These are phyloP conservation scores for Aphanomyces invadans DNA, from an alignment of 352 stramenopile species.

Conservation along the genomic window DNA sequence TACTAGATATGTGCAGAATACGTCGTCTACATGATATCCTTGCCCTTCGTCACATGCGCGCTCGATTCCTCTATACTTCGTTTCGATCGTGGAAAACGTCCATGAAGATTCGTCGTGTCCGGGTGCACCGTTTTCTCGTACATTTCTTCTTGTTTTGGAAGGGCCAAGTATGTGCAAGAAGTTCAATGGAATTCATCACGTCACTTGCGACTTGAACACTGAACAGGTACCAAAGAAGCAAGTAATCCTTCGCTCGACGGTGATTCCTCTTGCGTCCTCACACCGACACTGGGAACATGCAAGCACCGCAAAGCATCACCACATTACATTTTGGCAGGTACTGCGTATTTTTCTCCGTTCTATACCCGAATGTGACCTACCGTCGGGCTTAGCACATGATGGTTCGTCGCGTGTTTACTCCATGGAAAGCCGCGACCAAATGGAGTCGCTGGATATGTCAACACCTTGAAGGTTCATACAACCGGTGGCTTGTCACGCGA, in stretches of 20 bases:
- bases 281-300: too few relatives aligned
- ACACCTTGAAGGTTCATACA: not conserved
- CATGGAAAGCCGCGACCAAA: not conserved
- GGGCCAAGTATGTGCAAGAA: not conserved
- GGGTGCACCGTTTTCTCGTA: not conserved
- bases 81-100: not conserved
- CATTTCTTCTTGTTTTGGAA: not conserved
- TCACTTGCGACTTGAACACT: too few relatives aligned
- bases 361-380: too few relatives aligned
- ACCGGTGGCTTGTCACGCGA: not conserved
- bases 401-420: not conserved
- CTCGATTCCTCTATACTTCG: not conserved
- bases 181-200: too few relatives aligned
- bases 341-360: not conserved
- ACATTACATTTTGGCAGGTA: not conserved
- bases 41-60: not conserved
- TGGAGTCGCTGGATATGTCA: not conserved
- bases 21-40: not conserved
- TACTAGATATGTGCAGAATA: not conserved
- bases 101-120: not conserved
- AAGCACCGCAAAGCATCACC: too few relatives aligned
- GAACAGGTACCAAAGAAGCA: too few relatives aligned
- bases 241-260: too few relatives aligned
- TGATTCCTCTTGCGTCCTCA: too few relatives aligned
- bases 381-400: not conserved